Evolutionary conservation across 2,329 filamentous ascomycete species (phyloP).

Genomic region (Trichoderma sp.): DNA sequence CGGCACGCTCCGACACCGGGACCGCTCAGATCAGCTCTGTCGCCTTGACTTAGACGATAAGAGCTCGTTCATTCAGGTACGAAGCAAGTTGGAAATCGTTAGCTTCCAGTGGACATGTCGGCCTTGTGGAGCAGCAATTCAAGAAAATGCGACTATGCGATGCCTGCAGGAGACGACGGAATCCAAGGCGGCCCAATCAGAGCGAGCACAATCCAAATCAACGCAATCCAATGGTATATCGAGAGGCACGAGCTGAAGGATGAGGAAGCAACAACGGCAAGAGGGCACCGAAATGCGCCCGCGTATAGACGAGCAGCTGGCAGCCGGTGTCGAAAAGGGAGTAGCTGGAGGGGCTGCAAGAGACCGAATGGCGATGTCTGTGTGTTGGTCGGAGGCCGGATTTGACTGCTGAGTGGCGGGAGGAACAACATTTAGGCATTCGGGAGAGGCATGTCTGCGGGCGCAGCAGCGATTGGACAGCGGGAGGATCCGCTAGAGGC

Average conservation of each 20-base stretch:
- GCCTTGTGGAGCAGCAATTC: background rate
- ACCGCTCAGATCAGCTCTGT: background rate
- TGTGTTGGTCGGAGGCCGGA: background rate
- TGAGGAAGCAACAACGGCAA: background rate
- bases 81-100: background rate
- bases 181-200: background rate
- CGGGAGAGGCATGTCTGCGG: slow-evolving; percentile 5
- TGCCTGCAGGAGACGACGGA: background rate
- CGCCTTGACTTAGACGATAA: background rate
- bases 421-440: slow-evolving; percentile 8
- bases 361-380: background rate
- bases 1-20: background rate
- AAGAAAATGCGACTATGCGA: background rate
- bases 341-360: background rate
- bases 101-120: background rate
- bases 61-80: background rate
- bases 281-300: background rate
- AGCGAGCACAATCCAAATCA: background rate
- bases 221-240: background rate
- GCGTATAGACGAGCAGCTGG: background rate
- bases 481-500: background rate
- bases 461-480: slow-evolving; percentile 7
- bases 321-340: slow-evolving; percentile 1
- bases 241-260: background rate
- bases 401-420: background rate